Base-by-base conservation (phyloP, 73 alveolate genomes). In the Uronychia setigera region DNA sequence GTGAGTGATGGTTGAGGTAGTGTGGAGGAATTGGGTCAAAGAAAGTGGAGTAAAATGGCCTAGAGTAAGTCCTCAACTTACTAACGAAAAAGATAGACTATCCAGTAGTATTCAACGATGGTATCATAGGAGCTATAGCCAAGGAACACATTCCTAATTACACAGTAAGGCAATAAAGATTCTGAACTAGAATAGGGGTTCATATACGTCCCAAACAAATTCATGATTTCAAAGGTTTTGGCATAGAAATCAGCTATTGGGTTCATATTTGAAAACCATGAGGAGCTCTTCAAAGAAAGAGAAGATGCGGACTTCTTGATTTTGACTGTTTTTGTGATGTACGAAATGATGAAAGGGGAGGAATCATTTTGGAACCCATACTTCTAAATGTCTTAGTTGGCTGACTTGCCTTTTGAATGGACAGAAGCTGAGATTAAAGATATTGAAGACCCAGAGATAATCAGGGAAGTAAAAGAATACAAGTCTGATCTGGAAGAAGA, bases 381-480 rank as follows among this genome's bases (percentile, higher is more conserved):
- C 79, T 27, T 87, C 33, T 27, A 87, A 9, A 79, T 80, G 0
- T 67, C 80, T 85, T 33, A 87, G 34, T 86, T 80, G 58, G 35
- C 93, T 9, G 93, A 87, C 59, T 30, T 87, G n/a, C 60, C 79
- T 0, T 60, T 59, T 29, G 46, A 29, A 46, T 87, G 93, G 93
- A 1, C 57, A 0, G 89, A 80, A 0, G 86, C 60, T 1, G 93
- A 87, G 59, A 46, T 87, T 57, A 35, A 87, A 33, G 80, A 59
- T 1, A 75, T 87, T 67, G 34, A 81, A 59, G 93, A 87, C 58
- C 80, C 59, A 28, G 88, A 79, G 30, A 28, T 81, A 9, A 58
- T 1, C 1, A 30, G 58, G 9, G 82, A 87, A 29, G 86, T 87
- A 9, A n/a, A 80, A 74, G 78, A 32, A 31, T 87, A 87, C 46